Evolutionary conservation across 192 early-diverging fungal genomes (phyloP), one percentile per base, ranked within the genome.

Genomic region (Backusella sp.): DNA sequence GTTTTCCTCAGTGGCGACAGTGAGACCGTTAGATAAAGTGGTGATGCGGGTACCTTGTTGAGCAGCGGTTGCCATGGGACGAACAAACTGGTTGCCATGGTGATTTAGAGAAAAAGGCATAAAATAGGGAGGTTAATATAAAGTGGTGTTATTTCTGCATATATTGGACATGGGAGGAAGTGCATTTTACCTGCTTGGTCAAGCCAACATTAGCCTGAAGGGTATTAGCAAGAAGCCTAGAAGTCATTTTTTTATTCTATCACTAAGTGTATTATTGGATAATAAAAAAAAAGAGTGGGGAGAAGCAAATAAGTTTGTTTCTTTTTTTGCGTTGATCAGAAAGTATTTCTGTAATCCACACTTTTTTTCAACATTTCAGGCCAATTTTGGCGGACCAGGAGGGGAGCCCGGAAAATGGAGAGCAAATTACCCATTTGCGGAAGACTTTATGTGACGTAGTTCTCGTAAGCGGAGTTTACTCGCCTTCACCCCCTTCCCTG

Each of bases 1-100:
- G 83, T 94, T 92, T 72, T 90, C 76, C 83, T 96, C 94, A 44
- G 94, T 94, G 23, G 94, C 94, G 44, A 96, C 80, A 30, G 92
- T 94, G 41, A 96, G 86, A 37, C 94, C 94, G 81, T 94, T 96
- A 70, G 88, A 76, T 74, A 95, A 84, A 6, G 86, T 81, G 41
- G 93, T 92, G 76, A 92, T 88, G 78, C 90, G 89, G 52, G 93
- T 93, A 52, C 76, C 73, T 32, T 70, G 42, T 41, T 75, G 74
- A 62, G 82, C 79, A 70, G 84, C 86, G 17, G 87, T 83, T 39
- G 88, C 87, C 79, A 88, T 79, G 70, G 90, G 85, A 52, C 87
- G 87, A 66, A 84, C 73, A 70, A 87, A 83, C 90, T 88, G 76
- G 76, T 56, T 56, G 52, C 15, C 52, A 56, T 56, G 17, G 17